A percentile compares a stretch with the other conserved stretches of the same genome.
Conservation (phyloP, 164 flowering plant genomes). For the Piper longum region DNA sequence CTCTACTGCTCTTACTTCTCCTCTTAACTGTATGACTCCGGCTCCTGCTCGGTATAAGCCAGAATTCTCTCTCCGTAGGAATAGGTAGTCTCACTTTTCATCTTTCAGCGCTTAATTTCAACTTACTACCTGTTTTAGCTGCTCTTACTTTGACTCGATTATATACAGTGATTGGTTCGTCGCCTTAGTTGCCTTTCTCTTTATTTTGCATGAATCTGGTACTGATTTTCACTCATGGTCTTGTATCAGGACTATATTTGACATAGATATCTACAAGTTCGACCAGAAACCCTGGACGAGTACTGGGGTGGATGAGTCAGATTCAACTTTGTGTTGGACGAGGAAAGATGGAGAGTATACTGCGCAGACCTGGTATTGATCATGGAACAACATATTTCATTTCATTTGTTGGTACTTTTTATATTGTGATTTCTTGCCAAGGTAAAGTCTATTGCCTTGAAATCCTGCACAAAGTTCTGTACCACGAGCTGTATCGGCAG, state of each 20-base stretch:
- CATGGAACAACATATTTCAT: constrained; percentile 1
- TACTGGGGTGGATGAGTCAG: constrained; percentile 44
- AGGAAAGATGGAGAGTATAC: constrained; percentile 55
- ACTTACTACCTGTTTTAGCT: constrained; percentile 9
- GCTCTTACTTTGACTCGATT: neutral
- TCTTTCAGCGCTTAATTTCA: neutral
- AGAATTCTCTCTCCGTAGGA: constrained; percentile 40
- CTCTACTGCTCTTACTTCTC: constrained; percentile 11
- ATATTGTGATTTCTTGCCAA: constrained; percentile 14
- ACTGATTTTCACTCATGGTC: no score
- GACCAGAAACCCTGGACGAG: constrained; percentile 49
- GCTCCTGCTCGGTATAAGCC: constrained; percentile 17
- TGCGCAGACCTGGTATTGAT: constrained; percentile 38
- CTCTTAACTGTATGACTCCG: constrained; percentile 6
- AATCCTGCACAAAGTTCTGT: neutral
- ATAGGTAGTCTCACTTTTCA: constrained; percentile 18
- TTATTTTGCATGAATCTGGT: no score
- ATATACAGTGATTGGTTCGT: neutral
- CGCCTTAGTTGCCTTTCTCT: no score
- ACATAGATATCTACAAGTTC: constrained; percentile 32
- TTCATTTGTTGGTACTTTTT: constrained; percentile 7
- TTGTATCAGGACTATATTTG: constrained; percentile 11
- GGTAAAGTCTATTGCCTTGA: neutral
- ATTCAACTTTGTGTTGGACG: constrained; percentile 54
- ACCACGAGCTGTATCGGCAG: constrained; percentile 20